Evolutionary conservation across 495 filamentous ascomycete genomes (phyloP), one percentile per base, ranked within the genome.

Genomic region (Mycothermus thermophilus): DNA sequence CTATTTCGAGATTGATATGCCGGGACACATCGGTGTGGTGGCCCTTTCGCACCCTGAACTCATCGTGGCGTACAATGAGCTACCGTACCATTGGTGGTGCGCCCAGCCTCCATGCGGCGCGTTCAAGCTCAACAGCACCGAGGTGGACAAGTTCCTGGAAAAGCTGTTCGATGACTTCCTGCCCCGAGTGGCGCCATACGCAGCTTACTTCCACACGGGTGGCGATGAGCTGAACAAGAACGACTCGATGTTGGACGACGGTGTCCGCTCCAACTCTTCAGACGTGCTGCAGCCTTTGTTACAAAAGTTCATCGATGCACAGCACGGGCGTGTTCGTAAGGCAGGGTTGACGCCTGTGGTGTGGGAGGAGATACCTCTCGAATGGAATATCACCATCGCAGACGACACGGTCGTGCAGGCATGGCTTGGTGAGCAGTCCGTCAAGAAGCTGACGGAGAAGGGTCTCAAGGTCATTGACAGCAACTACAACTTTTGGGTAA

Each of bases 301-400:
- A 35, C 81, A 88, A 46, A 66, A 66, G 34, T 80, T 86, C 45
- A 52, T 85, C 39, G 69, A 81, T 47, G 58, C 64, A 38, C 71
- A 71, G 42, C 80, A 84, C 44, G 54, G 46, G 23, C 63, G 71
- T 12, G 62, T 86, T 7, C 51, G 66, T 16, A 55, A 57, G 13
- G 59, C 65, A 1, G 75, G 75, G 10, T 54, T 86, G 44, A 68
- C 66, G 8, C 80, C 80, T 2, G 59, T 88, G 10, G 73, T 79
- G 5, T 90, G 83, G 83, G 83, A 90, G 55, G 83, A 90, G 51
- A 82, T 83, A 62, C 66, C 81, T 2, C 59, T 83, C 8, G 60
- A 70, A 15, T 88, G 80, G 73, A 80, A 84, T 52, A 47, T 88
- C 16, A 78, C 67, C 0, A 58, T 88, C 6, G 67, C 70, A 0